phyloP scores from a whole-genome alignment of 1,139 yeast species.

The Sugiyamaella xylanicola region DNA sequence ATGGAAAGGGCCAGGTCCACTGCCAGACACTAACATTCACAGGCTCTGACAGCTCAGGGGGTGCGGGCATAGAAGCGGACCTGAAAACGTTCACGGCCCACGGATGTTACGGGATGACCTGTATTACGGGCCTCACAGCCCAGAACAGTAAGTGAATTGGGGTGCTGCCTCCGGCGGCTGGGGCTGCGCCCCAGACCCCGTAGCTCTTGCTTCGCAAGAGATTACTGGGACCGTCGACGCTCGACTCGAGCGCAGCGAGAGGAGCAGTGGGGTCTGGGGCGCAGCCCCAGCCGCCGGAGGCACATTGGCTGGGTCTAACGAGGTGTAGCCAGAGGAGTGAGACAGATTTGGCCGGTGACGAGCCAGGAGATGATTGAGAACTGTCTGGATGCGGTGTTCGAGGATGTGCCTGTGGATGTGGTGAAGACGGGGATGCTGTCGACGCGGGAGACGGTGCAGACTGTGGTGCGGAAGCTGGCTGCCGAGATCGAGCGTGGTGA shows the following conservation, averaged over 20 bases:
- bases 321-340: conserved; percentile 51
- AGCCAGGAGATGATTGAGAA: conserved; percentile 49
- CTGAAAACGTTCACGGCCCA: conserved; percentile 79
- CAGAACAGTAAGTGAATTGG: conserved; percentile 60
- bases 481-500: neutral
- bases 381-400: conserved; percentile 58
- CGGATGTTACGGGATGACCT: conserved; percentile 76
- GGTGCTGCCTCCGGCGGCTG: neutral
- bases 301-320: neutral
- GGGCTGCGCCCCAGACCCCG: conserved; percentile 4
- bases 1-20: neutral
- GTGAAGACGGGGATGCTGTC: conserved; percentile 81
- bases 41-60: conserved; percentile 90
- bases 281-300: conserved; percentile 3
- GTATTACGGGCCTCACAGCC: conserved; percentile 80
- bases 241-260: neutral
- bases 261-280: conserved; percentile 2
- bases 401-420: conserved; percentile 67
- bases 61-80: conserved; percentile 96
- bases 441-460: conserved; percentile 59
- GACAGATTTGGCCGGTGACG: conserved; percentile 49
- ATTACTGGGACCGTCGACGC: neutral
- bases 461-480: conserved; percentile 46
- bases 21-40: conserved; percentile 15
- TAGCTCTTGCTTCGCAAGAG: neutral